Evolutionary conservation across 2,329 filamentous ascomycete species (phyloP).

Genomic region (Exutisphaerella laricina): DNA sequence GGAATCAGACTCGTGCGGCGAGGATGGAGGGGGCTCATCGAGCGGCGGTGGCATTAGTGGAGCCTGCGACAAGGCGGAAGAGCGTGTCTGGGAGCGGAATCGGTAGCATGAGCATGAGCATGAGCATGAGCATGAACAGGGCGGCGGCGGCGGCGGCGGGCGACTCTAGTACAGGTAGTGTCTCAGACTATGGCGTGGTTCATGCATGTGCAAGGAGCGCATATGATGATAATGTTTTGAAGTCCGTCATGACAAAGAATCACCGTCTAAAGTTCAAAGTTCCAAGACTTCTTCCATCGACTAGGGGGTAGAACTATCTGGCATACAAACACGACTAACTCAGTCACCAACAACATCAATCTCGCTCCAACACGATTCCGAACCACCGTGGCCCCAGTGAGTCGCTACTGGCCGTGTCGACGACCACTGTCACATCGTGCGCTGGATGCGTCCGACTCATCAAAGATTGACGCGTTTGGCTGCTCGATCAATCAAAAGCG

Average conservation of each 20-base stretch:
- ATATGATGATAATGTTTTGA: not conserved
- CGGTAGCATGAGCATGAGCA: constrained; percentile 10
- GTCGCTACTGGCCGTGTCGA: too few relatives aligned
- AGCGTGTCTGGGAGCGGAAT: constrained; percentile 3
- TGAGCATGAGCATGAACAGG: too few relatives aligned
- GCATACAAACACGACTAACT: not conserved
- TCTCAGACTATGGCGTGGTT: not conserved
- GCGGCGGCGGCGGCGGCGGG: not conserved
- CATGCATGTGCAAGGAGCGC: not conserved
- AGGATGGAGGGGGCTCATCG: constrained; percentile 61
- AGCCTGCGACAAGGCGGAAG: constrained; percentile 17
- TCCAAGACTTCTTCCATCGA: not conserved
- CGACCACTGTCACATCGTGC: not conserved
- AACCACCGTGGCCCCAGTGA: too few relatives aligned
- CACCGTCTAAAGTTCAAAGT: not conserved
- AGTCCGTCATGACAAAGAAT: not conserved
- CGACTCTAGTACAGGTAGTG: not conserved
- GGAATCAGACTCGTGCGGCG: constrained; percentile 63
- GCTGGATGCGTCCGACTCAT: constrained; percentile 18
- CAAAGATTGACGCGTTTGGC: constrained; percentile 20
- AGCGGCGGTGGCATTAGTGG: constrained; percentile 60
- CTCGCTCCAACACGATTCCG: not conserved
- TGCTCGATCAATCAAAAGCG: constrained; percentile 5
- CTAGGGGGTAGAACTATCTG: too few relatives aligned
- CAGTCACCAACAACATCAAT: not conserved